These are phyloP conservation scores for Myochromella boudieri DNA, from an alignment of 768 basidiomycete species.

Conservation along the genomic window DNA sequence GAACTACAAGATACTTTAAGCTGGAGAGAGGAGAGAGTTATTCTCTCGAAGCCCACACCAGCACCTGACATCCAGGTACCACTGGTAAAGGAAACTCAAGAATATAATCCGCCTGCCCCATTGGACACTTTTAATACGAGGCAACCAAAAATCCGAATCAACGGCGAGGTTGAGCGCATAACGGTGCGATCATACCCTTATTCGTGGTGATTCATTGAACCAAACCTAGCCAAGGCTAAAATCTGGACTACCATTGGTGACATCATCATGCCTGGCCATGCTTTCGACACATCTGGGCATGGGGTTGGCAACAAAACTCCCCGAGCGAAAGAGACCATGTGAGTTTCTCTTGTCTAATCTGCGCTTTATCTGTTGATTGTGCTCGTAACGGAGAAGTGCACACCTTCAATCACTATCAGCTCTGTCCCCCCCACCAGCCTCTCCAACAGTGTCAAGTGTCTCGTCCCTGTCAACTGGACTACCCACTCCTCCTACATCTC, in stretches of 20 bases:
- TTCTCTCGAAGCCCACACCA: not conserved
- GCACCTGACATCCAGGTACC: conserved; percentile 1
- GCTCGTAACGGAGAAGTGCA: conserved; percentile 33
- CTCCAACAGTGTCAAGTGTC: conserved; percentile 55
- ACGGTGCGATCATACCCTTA: conserved; percentile 42
- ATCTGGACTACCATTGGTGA: conserved; percentile 72
- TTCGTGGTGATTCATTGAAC: not conserved
- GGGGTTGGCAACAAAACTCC: conserved; percentile 39
- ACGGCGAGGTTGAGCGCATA: conserved; percentile 62
- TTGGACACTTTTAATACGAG: conserved; percentile 9
- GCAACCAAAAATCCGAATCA: conserved; percentile 47
- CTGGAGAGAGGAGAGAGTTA: conserved; percentile 1
- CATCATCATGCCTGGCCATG: conserved; percentile 56
- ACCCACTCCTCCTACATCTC: conserved; percentile 47
- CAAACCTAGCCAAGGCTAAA: conserved; percentile 47
- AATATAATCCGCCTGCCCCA: not conserved
- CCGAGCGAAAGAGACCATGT: conserved; percentile 64
- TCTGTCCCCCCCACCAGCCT: conserved; percentile 49
- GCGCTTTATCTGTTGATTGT: not conserved
- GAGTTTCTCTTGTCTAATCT: conserved; percentile 20
- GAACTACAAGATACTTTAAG: not conserved
- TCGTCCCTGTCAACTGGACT: conserved; percentile 39
- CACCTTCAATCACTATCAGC: conserved; percentile 57
- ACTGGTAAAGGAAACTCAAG: conserved; percentile 1
- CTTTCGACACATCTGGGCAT: conserved; percentile 32